Evolutionary conservation across 352 stramenopile genomes (phyloP).

Genomic region (Saprolegnia parasitica): DNA sequence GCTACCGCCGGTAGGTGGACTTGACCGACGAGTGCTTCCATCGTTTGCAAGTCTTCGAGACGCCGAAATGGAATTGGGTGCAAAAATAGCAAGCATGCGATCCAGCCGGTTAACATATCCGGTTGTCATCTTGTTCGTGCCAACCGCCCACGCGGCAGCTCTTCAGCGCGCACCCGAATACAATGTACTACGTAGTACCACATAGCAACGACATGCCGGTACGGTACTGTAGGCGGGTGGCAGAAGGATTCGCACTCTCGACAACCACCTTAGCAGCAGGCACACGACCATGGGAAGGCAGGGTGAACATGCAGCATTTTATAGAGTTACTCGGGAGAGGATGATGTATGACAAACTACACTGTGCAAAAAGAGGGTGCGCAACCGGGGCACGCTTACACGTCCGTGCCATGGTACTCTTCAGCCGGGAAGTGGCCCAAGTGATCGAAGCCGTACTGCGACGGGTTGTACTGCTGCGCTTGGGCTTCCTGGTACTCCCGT

Average conservation of each 20-base stretch:
- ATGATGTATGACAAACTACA: slow-evolving; percentile 11
- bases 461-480: slow-evolving; percentile 60
- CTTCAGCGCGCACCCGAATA: too few species aligned
- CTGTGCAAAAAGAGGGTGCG: background rate
- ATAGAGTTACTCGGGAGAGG: background rate
- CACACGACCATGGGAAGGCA: background rate
- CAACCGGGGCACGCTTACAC: slow-evolving; percentile 1
- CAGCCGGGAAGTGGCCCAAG: slow-evolving; percentile 16
- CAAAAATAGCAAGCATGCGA: slow-evolving; percentile 18
- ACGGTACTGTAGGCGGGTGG: too few species aligned
- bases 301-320: slow-evolving; percentile 18
- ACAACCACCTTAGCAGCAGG: too few species aligned
- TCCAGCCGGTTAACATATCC: slow-evolving; percentile 10
- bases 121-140: background rate
- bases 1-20: slow-evolving; percentile 26
- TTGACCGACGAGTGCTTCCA: slow-evolving; percentile 28
- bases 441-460: slow-evolving; percentile 30
- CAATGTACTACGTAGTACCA: too few species aligned
- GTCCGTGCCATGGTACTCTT: slow-evolving; percentile 24
- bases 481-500: slow-evolving; percentile 75
- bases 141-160: background rate
- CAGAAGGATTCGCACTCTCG: too few species aligned
- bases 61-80: slow-evolving; percentile 7
- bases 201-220: too few species aligned
- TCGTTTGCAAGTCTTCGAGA: background rate